Base-by-base conservation (phyloP, 1,284 basidiomycete genomes). In the Inonotus hispidus region DNA sequence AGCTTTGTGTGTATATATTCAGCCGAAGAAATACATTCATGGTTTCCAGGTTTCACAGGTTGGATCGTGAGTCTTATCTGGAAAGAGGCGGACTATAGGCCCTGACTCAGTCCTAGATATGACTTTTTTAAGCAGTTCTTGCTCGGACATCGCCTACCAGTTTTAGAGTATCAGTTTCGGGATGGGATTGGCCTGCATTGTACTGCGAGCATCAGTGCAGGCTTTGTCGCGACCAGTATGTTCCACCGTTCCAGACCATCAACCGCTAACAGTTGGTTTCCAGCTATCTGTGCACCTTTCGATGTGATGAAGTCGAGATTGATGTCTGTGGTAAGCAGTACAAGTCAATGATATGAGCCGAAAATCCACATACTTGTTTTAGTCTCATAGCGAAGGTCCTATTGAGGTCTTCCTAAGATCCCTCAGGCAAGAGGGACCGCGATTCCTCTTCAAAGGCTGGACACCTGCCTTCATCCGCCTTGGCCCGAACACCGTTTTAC, bases 361-460 rank as follows among this genome's bases (percentile, higher is more conserved):
- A 29, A 23, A 38, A 43, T 25, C 11, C 21, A 27, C 23, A 53
- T 8, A 45, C 25, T 16, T 41, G 56, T 47, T 50, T n/a, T 59
- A 85, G 82, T 78, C 84, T 14, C 77, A 76, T 49, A 75, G 79
- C 14, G 70, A 74, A 1, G 75, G 73, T 16, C 75, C 82, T 3
- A 46, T 82, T 23, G 76, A 82, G 57, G 76, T 90, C 38, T 71
- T 90, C 19, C 74, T 72, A 32, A 75, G 72, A 38, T 88, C 88
- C 1, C 72, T 90, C 46, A 79, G 79, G 39, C 77, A 85, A 65
- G 93, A 96, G 77, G 93, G 94, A 0, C 79, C 86, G 1, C 77
- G 79, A 64, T 94, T 94, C 73, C 79, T 95, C 64, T 93, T 96
- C 77, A 93, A 92, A 70, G 90, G 93, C 38, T 92, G 92, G 92